phyloP scores from a whole-genome alignment of 116 monocot species.

The Dioscorea cayenensis region DNA sequence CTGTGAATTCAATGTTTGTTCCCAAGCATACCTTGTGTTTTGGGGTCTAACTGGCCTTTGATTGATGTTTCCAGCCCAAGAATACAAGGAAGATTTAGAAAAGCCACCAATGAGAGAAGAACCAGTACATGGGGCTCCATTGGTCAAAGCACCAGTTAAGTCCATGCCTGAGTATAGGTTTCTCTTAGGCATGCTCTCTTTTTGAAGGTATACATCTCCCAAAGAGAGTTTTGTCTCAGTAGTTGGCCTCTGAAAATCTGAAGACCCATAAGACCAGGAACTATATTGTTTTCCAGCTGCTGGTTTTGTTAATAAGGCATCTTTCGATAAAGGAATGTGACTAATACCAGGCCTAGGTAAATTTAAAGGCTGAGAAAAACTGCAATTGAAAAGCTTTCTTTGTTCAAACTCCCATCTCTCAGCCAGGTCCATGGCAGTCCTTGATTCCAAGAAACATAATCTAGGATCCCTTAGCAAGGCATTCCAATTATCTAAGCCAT shows the following conservation, averaged over 20 bases:
- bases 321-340: slow-evolving; percentile 5
- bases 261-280: background rate
- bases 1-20: slow-evolving; percentile 4
- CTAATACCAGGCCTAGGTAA: slow-evolving; percentile 9
- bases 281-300: slow-evolving; percentile 4
- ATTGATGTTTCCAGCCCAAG: background rate
- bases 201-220: slow-evolving; percentile 47
- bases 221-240: slow-evolving; percentile 53
- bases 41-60: slow-evolving; percentile 10
- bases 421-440: slow-evolving; percentile 53
- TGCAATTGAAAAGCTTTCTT: slow-evolving; percentile 40
- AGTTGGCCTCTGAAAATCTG: slow-evolving; percentile 23
- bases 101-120: slow-evolving; percentile 7
- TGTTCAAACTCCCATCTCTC: slow-evolving; percentile 69
- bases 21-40: slow-evolving; percentile 16
- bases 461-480: slow-evolving; percentile 61
- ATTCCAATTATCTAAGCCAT: slow-evolving; percentile 75
- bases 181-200: slow-evolving; percentile 9
- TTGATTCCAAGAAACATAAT: slow-evolving; percentile 43
- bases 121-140: slow-evolving; percentile 2
- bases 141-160: background rate
- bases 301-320: slow-evolving; percentile 6
- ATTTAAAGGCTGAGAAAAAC: slow-evolving; percentile 17
- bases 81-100: slow-evolving; percentile 5
- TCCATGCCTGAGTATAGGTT: slow-evolving; percentile 9